These are phyloP conservation scores for Penicillium sp. DNA, from an alignment of 2,329 filamentous ascomycete genomes.

Conservation along the genomic window DNA sequence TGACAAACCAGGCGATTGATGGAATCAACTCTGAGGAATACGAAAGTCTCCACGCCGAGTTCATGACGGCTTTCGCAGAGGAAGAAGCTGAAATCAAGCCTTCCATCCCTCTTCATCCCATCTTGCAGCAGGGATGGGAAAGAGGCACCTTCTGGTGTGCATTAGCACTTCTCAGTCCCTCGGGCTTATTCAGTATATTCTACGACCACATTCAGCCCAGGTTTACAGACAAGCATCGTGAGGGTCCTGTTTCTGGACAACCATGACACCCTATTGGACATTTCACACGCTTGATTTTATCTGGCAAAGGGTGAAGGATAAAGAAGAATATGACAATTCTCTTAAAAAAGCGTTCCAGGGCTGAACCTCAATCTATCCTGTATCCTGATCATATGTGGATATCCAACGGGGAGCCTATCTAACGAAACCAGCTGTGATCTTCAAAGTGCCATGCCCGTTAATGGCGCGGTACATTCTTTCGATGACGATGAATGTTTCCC, in stretches of 20 bases:
- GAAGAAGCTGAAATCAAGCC: not conserved
- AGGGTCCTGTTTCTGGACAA: not conserved
- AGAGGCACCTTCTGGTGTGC: not conserved
- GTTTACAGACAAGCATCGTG: not conserved
- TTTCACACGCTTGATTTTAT: not conserved
- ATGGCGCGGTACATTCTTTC: no score
- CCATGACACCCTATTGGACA: not conserved
- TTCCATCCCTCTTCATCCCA: not conserved
- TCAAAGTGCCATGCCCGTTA: no score
- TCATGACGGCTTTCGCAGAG: not conserved
- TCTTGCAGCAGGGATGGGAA: not conserved
- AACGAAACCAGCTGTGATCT: no score
- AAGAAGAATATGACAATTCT: not conserved
- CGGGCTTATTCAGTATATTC: not conserved
- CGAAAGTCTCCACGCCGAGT: not conserved
- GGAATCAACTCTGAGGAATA: not conserved
- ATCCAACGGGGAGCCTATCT: no score
- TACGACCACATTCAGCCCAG: not conserved
- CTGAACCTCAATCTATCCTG: not conserved
- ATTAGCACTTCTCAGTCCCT: not conserved
- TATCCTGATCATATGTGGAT: conserved; percentile 5
- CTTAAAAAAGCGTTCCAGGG: not conserved
- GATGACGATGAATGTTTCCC: no score
- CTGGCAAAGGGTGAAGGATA: not conserved
- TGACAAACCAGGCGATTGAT: conserved; percentile 18